These are phyloP conservation scores for Tulasnella sp. DNA, from an alignment of 768 basidiomycete genomes.

Conservation along the genomic window DNA sequence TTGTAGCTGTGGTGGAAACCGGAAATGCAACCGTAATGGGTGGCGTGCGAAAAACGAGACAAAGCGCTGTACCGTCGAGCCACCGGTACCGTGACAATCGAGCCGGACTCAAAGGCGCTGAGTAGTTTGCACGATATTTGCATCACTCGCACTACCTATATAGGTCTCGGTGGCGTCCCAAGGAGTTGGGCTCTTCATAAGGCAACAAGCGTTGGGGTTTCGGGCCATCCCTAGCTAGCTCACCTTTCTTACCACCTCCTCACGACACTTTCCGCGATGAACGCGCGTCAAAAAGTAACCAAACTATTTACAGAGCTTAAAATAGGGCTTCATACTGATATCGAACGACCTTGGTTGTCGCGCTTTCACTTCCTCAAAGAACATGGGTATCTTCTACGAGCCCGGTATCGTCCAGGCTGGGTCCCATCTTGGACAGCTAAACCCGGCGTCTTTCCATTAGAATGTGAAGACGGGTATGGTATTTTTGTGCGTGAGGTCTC, in stretches of 20 bases:
- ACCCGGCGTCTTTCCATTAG: neutral
- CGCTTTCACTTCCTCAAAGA: conserved; percentile 18
- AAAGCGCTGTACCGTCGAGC: too few species aligned
- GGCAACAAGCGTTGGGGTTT: too few species aligned
- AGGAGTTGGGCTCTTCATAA: too few species aligned
- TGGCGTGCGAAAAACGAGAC: too few species aligned
- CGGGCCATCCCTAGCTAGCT: too few species aligned
- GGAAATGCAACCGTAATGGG: too few species aligned
- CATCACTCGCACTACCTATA: too few species aligned
- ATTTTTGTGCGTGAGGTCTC: neutral
- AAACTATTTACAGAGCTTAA: neutral
- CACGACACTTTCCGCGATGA: neutral
- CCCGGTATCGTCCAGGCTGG: conserved; percentile 23
- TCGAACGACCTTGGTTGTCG: neutral
- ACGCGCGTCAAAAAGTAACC: neutral
- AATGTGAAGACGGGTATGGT: neutral
- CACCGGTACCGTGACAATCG: too few species aligned
- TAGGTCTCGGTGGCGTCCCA: too few species aligned
- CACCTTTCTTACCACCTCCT: too few species aligned
- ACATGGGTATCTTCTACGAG: conserved; percentile 7
- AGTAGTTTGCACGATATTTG: neutral
- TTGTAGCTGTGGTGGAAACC: too few species aligned
- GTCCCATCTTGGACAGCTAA: neutral
- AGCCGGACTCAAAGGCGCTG: too few species aligned
- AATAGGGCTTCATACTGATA: neutral